A percentile compares a stretch with the other conserved stretches of the same genome.
Conservation (phyloP, 805 yeast genomes). For the Candida parachauliodes region DNA sequence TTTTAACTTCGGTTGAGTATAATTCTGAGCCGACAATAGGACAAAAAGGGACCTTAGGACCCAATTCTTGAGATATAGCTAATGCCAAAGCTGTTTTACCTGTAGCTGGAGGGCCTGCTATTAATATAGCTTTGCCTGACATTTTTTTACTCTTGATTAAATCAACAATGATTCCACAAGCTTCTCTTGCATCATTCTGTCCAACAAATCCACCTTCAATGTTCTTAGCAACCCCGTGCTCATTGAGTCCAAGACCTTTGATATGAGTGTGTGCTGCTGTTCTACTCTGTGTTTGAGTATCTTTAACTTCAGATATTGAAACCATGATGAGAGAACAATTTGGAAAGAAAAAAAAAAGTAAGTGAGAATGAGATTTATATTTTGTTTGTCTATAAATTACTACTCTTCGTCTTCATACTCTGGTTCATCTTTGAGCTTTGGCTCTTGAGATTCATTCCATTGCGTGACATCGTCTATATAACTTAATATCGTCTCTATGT, state of each 20-base stretch:
- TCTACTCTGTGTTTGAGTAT: slow-evolving; percentile 40
- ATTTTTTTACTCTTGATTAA: slow-evolving; percentile 86
- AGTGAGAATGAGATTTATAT: too few relatives aligned
- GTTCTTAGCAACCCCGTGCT: slow-evolving; percentile 76
- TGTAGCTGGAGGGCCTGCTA: slow-evolving; percentile 98
- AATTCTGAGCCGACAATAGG: slow-evolving; percentile 95
- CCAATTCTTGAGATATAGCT: slow-evolving; percentile 93
- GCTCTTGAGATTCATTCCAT: slow-evolving; percentile 96
- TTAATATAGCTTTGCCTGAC: slow-evolving; percentile 91
- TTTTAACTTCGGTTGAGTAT: slow-evolving; percentile 93
- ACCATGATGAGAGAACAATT: slow-evolving; percentile 46
- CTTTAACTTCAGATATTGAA: slow-evolving; percentile 73
- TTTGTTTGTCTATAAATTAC: slow-evolving; percentile 26
- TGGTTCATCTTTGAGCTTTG: slow-evolving; percentile 81
- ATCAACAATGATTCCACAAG: slow-evolving; percentile 93
- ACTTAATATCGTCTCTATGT: slow-evolving; percentile 78
- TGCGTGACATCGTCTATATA: slow-evolving; percentile 96
- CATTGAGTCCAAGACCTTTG: slow-evolving; percentile 91
- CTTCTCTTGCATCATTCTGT: slow-evolving; percentile 74
- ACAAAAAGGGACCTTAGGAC: slow-evolving; percentile 96
- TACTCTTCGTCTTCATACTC: slow-evolving; percentile 48
- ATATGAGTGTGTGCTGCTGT: slow-evolving; percentile 98
- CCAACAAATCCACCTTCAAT: slow-evolving; percentile 90
- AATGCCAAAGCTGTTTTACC: slow-evolving; percentile 97
- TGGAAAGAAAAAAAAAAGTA: not conserved